Conservation (phyloP, 2,329 filamentous ascomycete species). For the Exophiala xenobiotica region DNA sequence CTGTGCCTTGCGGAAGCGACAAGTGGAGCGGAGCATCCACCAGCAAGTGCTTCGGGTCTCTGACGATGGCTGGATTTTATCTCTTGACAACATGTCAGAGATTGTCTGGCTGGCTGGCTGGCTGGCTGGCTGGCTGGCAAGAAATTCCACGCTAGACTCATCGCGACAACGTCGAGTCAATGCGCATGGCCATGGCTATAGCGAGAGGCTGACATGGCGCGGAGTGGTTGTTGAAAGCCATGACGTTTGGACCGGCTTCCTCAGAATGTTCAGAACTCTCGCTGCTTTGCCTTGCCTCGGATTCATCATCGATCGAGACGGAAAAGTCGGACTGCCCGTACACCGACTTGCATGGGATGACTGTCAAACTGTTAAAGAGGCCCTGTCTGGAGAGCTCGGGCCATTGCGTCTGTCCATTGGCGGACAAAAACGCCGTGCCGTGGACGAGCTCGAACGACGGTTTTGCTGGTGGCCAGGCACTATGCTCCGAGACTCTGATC, state of each 20-base stretch:
- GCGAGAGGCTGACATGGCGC: slow-evolving; percentile 8
- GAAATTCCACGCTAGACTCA: too few species aligned
- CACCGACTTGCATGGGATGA: slow-evolving; percentile 42
- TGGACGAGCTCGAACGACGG: slow-evolving; percentile 12
- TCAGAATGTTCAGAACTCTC: neutral
- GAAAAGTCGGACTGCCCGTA: slow-evolving; percentile 37
- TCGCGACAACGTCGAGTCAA: slow-evolving; percentile 3
- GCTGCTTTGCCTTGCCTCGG: slow-evolving; percentile 7
- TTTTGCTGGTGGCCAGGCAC: neutral
- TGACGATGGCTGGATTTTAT: slow-evolving; percentile 1
- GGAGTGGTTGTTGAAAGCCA: neutral
- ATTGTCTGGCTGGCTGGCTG: too few species aligned
- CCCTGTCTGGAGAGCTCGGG: neutral
- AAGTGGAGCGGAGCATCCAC: neutral
- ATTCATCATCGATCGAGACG: neutral
- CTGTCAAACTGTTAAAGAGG: slow-evolving; percentile 10
- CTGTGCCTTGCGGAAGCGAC: neutral
- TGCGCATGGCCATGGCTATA: slow-evolving; percentile 18
- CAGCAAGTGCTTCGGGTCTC: neutral
- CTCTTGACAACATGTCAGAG: neutral
- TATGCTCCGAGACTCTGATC: neutral
- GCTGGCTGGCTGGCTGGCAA: too few species aligned
- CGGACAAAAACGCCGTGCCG: slow-evolving; percentile 21
- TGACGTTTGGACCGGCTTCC: neutral
- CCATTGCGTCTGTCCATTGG: slow-evolving; percentile 8